A percentile compares a stretch with the other conserved stretches of the same genome.
Evolutionary conservation across 805 yeast species (phyloP).

Genomic region (Candida peoriensis): DNA sequence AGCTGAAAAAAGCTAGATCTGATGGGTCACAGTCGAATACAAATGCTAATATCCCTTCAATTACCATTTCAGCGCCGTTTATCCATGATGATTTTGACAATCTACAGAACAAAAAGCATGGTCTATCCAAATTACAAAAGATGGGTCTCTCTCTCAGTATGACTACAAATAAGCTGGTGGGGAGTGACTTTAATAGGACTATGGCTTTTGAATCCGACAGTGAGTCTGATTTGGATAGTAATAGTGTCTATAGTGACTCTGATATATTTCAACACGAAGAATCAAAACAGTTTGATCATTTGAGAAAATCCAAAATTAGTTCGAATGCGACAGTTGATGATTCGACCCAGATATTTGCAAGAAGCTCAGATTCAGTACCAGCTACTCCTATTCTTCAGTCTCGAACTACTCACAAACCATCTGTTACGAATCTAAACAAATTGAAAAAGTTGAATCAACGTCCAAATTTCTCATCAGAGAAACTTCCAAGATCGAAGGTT

Average conservation of each 20-base stretch:
- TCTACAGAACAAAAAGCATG: slow-evolving; percentile 26
- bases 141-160: slow-evolving; percentile 77
- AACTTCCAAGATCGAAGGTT: slow-evolving; percentile 63
- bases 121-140: slow-evolving; percentile 61
- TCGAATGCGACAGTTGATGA: too few species aligned
- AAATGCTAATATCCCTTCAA: slow-evolving; percentile 30
- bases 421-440: slow-evolving; percentile 9
- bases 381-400: background rate
- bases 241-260: slow-evolving; percentile 17
- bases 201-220: slow-evolving; percentile 24
- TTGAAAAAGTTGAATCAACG: slow-evolving; percentile 26
- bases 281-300: slow-evolving; percentile 6
- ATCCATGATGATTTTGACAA: slow-evolving; percentile 17
- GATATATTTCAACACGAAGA: slow-evolving; percentile 9
- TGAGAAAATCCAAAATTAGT: slow-evolving; percentile 8
- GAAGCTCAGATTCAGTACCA: background rate
- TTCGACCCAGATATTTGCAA: background rate
- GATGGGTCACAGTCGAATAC: slow-evolving; percentile 4
- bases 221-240: slow-evolving; percentile 23
- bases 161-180: slow-evolving; percentile 52
- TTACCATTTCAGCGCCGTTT: slow-evolving; percentile 27
- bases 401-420: slow-evolving; percentile 1
- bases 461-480: slow-evolving; percentile 67
- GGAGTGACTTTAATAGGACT: slow-evolving; percentile 23
- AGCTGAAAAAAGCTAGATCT: slow-evolving; percentile 53